These are phyloP conservation scores for Whalleya microplaca DNA, from an alignment of 2,329 filamentous ascomycete species.

Conservation along the genomic window DNA sequence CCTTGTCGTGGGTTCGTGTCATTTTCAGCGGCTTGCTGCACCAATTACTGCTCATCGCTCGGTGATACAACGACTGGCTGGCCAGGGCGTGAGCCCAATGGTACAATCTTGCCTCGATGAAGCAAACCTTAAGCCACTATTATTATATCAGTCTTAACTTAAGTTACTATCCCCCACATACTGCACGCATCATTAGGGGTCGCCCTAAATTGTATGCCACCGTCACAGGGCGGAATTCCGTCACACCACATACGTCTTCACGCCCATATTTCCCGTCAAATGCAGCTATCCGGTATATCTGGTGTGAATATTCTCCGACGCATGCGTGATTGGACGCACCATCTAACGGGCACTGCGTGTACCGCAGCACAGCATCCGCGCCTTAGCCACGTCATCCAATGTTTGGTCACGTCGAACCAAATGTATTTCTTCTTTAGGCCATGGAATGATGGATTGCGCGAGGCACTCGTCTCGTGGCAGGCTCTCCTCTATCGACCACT, in stretches of 20 bases:
- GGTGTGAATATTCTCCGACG: conserved; percentile 23
- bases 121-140: background rate
- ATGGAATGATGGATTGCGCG: background rate
- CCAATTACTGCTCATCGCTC: background rate
- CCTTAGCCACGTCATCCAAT: conserved; percentile 36
- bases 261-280: conserved; percentile 4
- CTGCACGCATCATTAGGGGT: no score
- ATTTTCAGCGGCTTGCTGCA: background rate
- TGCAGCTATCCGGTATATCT: conserved; percentile 14
- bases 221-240: background rate
- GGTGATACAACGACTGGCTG: background rate
- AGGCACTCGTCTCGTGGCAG: background rate
- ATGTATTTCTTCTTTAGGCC: background rate
- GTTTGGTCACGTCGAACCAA: conserved; percentile 19
- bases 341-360: conserved; percentile 20
- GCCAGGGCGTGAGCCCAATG: background rate
- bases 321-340: conserved; percentile 19
- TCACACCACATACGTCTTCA: background rate
- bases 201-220: background rate
- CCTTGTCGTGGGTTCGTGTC: background rate
- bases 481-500: background rate
- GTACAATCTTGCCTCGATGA: background rate
- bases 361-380: conserved; percentile 9
- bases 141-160: background rate
- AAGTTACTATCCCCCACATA: no score